Base-by-base conservation (phyloP, 345 rosid genomes). In the Abelmoschus esculentus region DNA sequence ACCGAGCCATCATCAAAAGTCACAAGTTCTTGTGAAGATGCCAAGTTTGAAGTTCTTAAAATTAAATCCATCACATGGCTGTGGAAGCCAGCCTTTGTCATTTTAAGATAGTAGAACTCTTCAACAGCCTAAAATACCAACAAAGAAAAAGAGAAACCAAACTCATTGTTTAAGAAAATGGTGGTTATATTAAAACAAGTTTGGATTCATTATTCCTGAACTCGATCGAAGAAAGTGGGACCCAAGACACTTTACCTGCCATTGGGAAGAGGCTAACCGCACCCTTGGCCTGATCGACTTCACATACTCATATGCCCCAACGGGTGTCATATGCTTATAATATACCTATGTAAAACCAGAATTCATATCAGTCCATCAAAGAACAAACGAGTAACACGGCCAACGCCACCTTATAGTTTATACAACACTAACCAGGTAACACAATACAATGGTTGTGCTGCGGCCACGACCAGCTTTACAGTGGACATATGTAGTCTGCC, bases 381-480 rank as follows among this genome's bases (percentile, higher is more conserved):
- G 34, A 32, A 36, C 67, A 31, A 63, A 59, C 1, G 55, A 63
- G 70, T 28, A 11, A 18, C 4, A 46, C 5, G 36, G 53, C 31
- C 44, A 28, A 57, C 9, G 10, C 50, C 61, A 22, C 32, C 5
- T 5, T 22, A 19, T 18, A 18, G 29, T 18, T 17, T 8, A 38
- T 15, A 57, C 26, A 22, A 67, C 54, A 85, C 90, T 62, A 34
- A 91, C 98, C 89, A 95, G 80, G 86, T 90, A 95, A 78, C 99
- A 92, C 40, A 95, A 74, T 72, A 92, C 98, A 65, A 95, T 47
- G 32, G 98, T 95, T 18, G 99, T 95, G 78, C 98, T 95, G 65
- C 99, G 98, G 36, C 99, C 99, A 44, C 98, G 85, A 32, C 99
- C 99, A 46, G 99, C 99, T 82, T 95, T 95, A 83, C 99, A 92